phyloP scores from a whole-genome alignment of 306 rosid species.

The Lablab purpureus region DNA sequence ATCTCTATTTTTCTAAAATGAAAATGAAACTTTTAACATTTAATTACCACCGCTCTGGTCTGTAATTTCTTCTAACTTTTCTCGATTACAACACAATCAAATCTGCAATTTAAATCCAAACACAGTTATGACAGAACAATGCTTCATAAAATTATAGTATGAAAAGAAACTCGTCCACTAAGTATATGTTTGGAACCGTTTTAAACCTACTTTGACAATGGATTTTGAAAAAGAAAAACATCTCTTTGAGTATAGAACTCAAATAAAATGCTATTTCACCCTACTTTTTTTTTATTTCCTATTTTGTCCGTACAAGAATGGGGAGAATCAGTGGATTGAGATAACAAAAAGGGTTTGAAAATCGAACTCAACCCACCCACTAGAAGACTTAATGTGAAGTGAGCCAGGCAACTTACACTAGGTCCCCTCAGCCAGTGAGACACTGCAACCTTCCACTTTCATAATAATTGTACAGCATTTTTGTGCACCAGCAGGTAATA shows the following conservation, averaged over 20 bases:
- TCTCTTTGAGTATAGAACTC: background rate
- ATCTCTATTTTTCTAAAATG: background rate
- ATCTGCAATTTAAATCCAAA: background rate
- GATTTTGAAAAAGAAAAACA: background rate
- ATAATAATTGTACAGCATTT: slow-evolving; percentile 58
- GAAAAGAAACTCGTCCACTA: background rate
- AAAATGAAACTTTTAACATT: background rate
- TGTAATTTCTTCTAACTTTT: background rate
- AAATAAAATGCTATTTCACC: background rate
- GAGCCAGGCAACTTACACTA: slow-evolving; percentile 19
- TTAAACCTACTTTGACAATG: background rate
- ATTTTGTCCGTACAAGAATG: slow-evolving; percentile 4
- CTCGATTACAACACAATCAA: background rate
- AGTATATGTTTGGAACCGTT: background rate
- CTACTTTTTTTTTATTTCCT: background rate
- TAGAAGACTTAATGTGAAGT: slow-evolving; percentile 35
- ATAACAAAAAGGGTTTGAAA: slow-evolving; percentile 3
- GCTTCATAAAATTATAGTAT: background rate
- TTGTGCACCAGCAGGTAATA: slow-evolving; percentile 59
- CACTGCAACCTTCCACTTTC: slow-evolving; percentile 51
- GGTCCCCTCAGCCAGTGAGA: slow-evolving; percentile 48
- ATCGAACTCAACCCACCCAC: slow-evolving; percentile 32
- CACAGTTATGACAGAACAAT: background rate
- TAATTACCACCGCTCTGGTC: background rate
- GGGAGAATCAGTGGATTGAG: background rate